Conservation (phyloP, 164 flowering plant species). For the Chimonanthus praecox region DNA sequence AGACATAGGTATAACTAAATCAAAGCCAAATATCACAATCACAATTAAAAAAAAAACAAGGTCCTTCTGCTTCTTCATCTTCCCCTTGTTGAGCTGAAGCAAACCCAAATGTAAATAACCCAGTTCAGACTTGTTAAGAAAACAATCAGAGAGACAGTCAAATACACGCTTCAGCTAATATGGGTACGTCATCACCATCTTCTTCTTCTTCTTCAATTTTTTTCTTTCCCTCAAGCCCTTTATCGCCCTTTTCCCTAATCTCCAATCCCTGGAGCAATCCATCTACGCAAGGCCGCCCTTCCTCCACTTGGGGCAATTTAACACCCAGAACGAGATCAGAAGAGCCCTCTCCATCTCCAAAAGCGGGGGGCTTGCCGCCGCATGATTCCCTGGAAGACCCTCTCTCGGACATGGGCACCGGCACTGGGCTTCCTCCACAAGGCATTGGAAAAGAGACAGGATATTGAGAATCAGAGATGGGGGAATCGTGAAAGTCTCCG, state of each 20-base stretch:
- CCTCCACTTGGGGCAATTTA: slow-evolving; percentile 7
- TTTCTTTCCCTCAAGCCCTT: not conserved
- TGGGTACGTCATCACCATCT: slow-evolving; percentile 17
- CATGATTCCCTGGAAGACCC: slow-evolving; percentile 19
- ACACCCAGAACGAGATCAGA: slow-evolving; percentile 14
- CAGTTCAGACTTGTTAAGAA: too few species aligned
- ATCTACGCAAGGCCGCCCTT: slow-evolving; percentile 31
- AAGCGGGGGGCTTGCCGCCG: slow-evolving; percentile 22
- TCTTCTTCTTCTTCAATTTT: slow-evolving; percentile 10
- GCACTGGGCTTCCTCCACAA: slow-evolving; percentile 38
- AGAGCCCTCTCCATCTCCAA: slow-evolving; percentile 5
- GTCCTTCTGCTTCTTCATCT: too few species aligned
- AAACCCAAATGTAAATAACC: too few species aligned
- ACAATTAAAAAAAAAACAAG: too few species aligned
- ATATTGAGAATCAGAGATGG: slow-evolving; percentile 23
- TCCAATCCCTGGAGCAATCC: slow-evolving; percentile 27
- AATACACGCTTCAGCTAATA: slow-evolving; percentile 24
- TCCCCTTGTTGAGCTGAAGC: too few species aligned
- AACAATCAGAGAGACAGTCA: too few species aligned
- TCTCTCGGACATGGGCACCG: slow-evolving; percentile 14
- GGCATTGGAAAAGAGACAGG: slow-evolving; percentile 12
- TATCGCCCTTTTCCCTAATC: slow-evolving; percentile 14
- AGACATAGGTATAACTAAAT: too few species aligned
- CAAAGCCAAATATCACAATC: too few species aligned
- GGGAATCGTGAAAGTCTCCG: slow-evolving; percentile 22